Percentiles rank a stretch among this genome's conserved stretches.
These are phyloP conservation scores for Sphaceloma murrayae DNA, from an alignment of 2,329 filamentous ascomycete genomes.

Conservation along the genomic window DNA sequence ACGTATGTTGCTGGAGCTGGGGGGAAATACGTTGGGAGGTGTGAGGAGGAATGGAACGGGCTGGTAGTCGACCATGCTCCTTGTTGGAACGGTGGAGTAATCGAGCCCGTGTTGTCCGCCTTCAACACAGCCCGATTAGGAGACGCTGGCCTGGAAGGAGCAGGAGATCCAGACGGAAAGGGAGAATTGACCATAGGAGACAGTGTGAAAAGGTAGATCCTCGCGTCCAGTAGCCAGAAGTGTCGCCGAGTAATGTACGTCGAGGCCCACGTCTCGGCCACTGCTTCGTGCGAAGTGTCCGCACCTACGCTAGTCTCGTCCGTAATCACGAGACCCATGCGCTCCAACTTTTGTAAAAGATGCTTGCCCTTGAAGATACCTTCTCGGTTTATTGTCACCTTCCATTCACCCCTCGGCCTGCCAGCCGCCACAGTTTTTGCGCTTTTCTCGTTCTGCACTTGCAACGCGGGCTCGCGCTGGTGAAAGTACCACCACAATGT, in stretches of 20 bases:
- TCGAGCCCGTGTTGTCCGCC: constrained; percentile 13
- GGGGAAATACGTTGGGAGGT: constrained; percentile 85
- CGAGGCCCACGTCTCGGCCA: constrained; percentile 56
- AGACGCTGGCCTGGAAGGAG: constrained; percentile 17
- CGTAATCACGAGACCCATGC: constrained; percentile 76
- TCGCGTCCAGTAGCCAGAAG: constrained; percentile 88
- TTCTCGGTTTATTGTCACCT: constrained; percentile 71
- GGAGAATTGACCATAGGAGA: constrained; percentile 47
- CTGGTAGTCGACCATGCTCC: constrained; percentile 35
- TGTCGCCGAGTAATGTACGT: constrained; percentile 74
- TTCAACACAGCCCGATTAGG: constrained; percentile 22
- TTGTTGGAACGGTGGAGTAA: constrained; percentile 14
- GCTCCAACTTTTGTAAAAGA: constrained; percentile 79
- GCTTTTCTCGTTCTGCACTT: constrained; percentile 54
- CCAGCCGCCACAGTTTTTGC: constrained; percentile 55
- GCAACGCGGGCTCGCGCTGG: constrained; percentile 60
- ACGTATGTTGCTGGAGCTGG: constrained; percentile 73
- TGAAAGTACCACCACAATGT: constrained; percentile 98
- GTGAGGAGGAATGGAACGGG: constrained; percentile 71
- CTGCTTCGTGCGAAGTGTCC: constrained; percentile 40
- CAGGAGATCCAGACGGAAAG: constrained; percentile 41
- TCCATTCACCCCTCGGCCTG: constrained; percentile 76
- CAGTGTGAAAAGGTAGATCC: constrained; percentile 79
- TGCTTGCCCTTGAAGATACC: constrained; percentile 80
- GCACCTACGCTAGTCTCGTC: constrained; percentile 66